Conservation (phyloP, 106 monocot genomes). For the Dendrobium nobile region DNA sequence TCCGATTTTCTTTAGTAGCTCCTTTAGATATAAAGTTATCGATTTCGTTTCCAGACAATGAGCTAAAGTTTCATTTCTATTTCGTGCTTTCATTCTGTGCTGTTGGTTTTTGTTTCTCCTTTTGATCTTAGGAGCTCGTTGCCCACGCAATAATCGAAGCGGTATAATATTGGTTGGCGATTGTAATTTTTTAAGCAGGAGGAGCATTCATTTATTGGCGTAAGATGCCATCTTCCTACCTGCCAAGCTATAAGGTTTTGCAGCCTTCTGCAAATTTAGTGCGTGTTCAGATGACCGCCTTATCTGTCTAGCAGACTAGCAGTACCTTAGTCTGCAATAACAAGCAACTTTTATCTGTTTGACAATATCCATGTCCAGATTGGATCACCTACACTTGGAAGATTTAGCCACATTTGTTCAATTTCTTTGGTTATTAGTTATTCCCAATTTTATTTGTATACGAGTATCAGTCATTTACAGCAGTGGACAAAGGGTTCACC, state of each 20-base stretch:
- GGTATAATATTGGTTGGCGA: not conserved
- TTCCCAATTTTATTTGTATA: not conserved
- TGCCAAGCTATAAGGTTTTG: not conserved
- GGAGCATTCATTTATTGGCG: not conserved
- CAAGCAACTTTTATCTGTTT: not conserved
- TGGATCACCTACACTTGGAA: not conserved
- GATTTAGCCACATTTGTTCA: not conserved
- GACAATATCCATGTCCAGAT: not conserved
- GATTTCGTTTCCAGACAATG: not conserved
- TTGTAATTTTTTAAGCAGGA: not conserved
- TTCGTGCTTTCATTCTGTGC: not conserved
- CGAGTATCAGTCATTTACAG: not conserved
- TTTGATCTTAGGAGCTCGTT: not conserved
- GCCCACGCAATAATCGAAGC: not conserved
- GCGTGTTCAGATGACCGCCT: not conserved
- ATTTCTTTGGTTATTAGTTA: not conserved
- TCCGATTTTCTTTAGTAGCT: not conserved
- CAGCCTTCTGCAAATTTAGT: not conserved
- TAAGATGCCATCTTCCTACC: not conserved
- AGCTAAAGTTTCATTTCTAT: not conserved
- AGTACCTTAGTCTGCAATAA: not conserved
- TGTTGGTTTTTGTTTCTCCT: not conserved
- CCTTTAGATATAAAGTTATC: not conserved
- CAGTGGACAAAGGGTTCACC: not conserved
- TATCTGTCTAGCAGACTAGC: not conserved